Base-by-base conservation (phyloP, 2,329 filamentous ascomycete genomes). In the Fusarium albosuccineum region DNA sequence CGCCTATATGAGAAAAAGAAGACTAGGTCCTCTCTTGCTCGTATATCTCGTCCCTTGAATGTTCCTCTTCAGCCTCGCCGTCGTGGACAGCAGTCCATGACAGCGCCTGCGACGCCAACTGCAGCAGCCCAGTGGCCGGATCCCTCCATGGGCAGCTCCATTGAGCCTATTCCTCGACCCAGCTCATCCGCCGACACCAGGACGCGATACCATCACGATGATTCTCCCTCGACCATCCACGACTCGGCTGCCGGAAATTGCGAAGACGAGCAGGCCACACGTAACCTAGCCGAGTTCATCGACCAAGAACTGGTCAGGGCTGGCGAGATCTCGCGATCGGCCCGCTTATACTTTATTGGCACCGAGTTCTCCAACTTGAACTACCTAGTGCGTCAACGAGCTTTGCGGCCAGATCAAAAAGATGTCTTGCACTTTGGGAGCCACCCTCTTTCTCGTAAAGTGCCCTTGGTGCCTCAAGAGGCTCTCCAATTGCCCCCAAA, bases 301-400 rank as follows among this genome's bases (percentile, higher is more conserved):
- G 82, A 85, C 58, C 79, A 81, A 42, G 82, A 84, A 49, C 80
- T 82, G 17, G 75, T 80, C 26, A 78, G 79, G 33, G 74, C 78
- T 22, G 75, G 81, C 16, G 82, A 84, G 56, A 85, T 86, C n/a
- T 77, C 81, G 36, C 76, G 78, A 52, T 77, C 79, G 4, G 81
- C 83, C 14, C 81, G 84, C 26, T 81, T 84, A 10, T 85, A 83
- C 57, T 87, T 85, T 67, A 84, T 87, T 44, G 85, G 85, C 7
- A 83, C 84, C 57, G 84, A 86, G 64, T 80, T 85, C 60, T 87
- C 85, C 34, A 87, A 87, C 60, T 79, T 87, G 67, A 85, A 85
- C 56, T 86, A 86, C 65, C 75, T 87, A 41, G 81, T 87, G 29
- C 82, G 83, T 11, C 84, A 86, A 62, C 82, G 83, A 60, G 74